These are phyloP conservation scores for Aureobasidium zeae DNA, from an alignment of 2,329 filamentous ascomycete species.

Conservation along the genomic window DNA sequence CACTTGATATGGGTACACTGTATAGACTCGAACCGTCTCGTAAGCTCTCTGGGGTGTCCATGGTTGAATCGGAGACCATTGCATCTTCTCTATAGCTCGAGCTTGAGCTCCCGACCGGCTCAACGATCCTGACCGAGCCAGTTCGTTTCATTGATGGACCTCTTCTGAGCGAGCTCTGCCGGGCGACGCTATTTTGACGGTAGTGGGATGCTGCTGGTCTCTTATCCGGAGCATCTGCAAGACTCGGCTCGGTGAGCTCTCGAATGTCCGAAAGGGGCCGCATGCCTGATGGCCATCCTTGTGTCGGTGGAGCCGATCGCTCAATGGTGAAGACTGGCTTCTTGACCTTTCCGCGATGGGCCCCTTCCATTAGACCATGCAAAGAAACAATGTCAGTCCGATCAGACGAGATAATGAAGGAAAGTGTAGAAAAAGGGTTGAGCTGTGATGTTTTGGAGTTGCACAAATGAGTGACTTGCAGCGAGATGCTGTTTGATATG, in stretches of 20 bases:
- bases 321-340: conserved; percentile 13
- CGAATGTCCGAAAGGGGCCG: conserved; percentile 43
- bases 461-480: conserved; percentile 1
- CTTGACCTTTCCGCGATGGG: background rate
- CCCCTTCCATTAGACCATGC: conserved; percentile 2
- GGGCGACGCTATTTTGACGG: conserved; percentile 15
- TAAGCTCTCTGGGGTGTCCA: conserved; percentile 17
- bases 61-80: conserved; percentile 24
- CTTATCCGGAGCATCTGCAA: conserved; percentile 27
- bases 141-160: conserved; percentile 20
- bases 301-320: background rate
- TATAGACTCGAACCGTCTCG: conserved; percentile 37
- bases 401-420: background rate
- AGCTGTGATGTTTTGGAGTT: conserved; percentile 1
- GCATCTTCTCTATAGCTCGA: conserved; percentile 16
- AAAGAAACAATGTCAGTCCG: background rate
- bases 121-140: conserved; percentile 23
- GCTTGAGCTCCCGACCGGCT: conserved; percentile 13
- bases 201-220: conserved; percentile 1
- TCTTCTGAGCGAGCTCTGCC: conserved; percentile 21
- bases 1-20: conserved; percentile 36
- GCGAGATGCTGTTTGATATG: background rate
- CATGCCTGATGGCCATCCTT: conserved; percentile 24
- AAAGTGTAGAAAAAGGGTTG: background rate
- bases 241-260: conserved; percentile 41